Conservation (phyloP, 345 rosid genomes). For the Eutrema japonicum region DNA sequence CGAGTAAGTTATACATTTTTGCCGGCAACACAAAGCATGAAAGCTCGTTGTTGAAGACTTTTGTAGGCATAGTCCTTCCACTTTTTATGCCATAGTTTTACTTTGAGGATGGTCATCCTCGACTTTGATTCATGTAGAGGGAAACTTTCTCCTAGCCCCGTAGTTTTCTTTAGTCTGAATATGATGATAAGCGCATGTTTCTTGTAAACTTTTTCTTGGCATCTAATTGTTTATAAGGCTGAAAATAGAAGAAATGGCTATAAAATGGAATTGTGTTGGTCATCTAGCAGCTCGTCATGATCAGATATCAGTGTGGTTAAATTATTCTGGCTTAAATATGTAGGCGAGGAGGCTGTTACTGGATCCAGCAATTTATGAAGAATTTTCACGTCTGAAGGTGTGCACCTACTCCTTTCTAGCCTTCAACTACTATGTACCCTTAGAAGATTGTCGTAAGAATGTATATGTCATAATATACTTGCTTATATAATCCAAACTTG, state of each 20-base stretch:
- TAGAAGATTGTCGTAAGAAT: constrained; percentile 5
- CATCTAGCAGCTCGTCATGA: constrained; percentile 11
- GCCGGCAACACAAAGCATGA: neutral
- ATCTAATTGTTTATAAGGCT: neutral
- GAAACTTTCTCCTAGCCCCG: constrained; percentile 5
- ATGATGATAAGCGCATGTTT: neutral
- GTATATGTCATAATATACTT: constrained; percentile 1
- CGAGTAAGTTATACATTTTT: constrained; percentile 5
- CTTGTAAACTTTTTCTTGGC: constrained; percentile 7
- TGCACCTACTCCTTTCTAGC: constrained; percentile 39
- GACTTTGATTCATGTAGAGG: constrained; percentile 11
- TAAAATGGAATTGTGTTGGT: neutral
- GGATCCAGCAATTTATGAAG: constrained; percentile 98
- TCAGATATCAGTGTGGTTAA: neutral
- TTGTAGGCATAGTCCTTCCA: neutral
- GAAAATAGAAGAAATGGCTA: constrained; percentile 17
- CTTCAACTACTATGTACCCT: neutral
- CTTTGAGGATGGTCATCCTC: constrained; percentile 4
- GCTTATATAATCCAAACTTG: neutral
- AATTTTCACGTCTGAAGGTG: constrained; percentile 89
- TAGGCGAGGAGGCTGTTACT: constrained; percentile 90
- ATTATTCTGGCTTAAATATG: constrained; percentile 32
- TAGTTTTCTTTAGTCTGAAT: constrained; percentile 7
- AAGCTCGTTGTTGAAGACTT: neutral
- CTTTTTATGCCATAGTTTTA: neutral